Evolutionary conservation across 2,329 filamentous ascomycete genomes (phyloP).

Genomic region (Bipolaris bicolor): DNA sequence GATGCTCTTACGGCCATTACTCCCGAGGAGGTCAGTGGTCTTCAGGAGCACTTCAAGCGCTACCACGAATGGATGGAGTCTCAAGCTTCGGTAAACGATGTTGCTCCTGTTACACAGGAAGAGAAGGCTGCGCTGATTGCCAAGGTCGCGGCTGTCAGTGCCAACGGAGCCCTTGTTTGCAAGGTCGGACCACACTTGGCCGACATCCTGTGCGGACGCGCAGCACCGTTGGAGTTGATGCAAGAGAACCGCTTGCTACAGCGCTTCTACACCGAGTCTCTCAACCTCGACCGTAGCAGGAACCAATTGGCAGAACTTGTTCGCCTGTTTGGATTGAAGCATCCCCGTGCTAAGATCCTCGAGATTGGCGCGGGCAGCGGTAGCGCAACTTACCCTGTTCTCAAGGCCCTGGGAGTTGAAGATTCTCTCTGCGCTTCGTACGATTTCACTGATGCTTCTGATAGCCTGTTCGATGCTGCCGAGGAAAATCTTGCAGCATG

Average conservation of each 20-base stretch:
- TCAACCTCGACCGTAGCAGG: not conserved
- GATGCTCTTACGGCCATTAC: not conserved
- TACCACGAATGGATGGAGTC: not conserved
- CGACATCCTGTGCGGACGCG: not conserved
- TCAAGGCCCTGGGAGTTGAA: not conserved
- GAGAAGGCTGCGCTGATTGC: not conserved
- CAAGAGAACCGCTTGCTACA: not conserved
- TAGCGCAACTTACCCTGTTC: not conserved
- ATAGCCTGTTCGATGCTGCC: not conserved
- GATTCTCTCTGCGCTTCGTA: not conserved
- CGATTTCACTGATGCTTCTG: not conserved
- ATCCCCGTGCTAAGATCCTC: not conserved
- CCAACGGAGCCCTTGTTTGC: not conserved
- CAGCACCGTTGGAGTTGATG: not conserved
- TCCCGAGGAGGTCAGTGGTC: not conserved
- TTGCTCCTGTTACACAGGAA: not conserved
- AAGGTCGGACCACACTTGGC: not conserved
- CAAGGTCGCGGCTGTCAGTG: not conserved
- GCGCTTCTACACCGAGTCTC: not conserved
- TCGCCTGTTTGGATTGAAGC: not conserved
- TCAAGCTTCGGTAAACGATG: not conserved
- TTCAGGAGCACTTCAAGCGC: not conserved
- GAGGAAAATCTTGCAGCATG: not conserved
- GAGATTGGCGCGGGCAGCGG: not conserved
- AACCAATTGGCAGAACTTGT: not conserved